Conservation (phyloP, 1,284 basidiomycete genomes). For the Cystobasidium slooffiae region DNA sequence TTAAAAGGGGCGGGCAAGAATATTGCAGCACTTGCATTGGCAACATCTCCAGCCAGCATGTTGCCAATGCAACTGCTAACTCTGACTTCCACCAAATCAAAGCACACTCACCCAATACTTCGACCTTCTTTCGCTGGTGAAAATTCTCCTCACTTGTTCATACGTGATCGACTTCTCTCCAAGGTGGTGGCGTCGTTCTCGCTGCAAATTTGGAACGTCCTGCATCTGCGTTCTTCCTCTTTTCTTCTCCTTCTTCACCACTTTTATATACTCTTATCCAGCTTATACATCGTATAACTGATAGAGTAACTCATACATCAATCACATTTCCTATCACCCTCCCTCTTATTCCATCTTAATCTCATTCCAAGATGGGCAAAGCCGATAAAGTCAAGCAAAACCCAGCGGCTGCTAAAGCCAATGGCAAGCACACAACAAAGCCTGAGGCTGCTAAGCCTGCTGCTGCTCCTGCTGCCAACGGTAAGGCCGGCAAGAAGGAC, state of each 20-base stretch:
- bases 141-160: constrained; percentile 5
- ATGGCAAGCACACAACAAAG: constrained; percentile 54
- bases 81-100: not conserved
- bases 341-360: constrained; percentile 3
- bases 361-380: constrained; percentile 40
- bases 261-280: constrained; percentile 4
- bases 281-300: not conserved
- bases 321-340: not conserved
- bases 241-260: not conserved
- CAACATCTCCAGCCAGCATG: too few species aligned
- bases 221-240: not conserved
- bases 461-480: constrained; percentile 40
- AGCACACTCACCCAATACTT: not conserved
- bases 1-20: too few species aligned
- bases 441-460: constrained; percentile 48
- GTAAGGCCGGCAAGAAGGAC: constrained; percentile 40
- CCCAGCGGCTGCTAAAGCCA: constrained; percentile 45
- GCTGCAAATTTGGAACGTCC: not conserved
- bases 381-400: constrained; percentile 45
- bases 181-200: not conserved
- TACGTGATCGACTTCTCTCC: not conserved
- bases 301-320: constrained; percentile 10
- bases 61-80: too few species aligned
- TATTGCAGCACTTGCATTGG: too few species aligned
- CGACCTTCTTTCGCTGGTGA: not conserved